Evolutionary conservation across 306 rosid genomes (phyloP).

Genomic region (Gleditsia sinensis): DNA sequence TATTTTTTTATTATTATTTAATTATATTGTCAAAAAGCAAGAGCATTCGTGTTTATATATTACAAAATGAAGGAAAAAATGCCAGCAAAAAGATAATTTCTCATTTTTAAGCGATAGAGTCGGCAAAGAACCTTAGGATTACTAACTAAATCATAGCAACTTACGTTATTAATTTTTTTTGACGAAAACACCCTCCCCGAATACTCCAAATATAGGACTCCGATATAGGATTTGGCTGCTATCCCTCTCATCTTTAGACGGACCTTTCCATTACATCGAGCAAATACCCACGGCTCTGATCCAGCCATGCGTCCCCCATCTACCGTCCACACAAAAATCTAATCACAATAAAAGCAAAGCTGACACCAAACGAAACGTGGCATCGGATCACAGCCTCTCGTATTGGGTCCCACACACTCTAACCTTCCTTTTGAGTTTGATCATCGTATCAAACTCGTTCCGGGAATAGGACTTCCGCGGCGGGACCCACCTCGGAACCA

Average conservation of each 20-base stretch:
- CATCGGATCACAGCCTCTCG: conserved; percentile 44
- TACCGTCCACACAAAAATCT: conserved; percentile 31
- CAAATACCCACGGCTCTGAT: conserved; percentile 43
- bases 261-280: too few species aligned
- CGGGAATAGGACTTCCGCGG: conserved; percentile 34
- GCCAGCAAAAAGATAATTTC: conserved; percentile 28
- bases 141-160: too few species aligned
- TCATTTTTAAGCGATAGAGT: not conserved
- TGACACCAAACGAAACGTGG: not conserved
- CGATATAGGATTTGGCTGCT: too few species aligned
- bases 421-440: too few species aligned
- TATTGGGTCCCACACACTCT: conserved; percentile 30
- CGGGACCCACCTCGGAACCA: conserved; percentile 44
- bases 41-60: too few species aligned
- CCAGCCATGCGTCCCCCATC: conserved; percentile 29
- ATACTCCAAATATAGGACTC: not conserved
- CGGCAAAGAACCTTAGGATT: not conserved
- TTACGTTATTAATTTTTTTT: too few species aligned
- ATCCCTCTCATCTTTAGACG: too few species aligned
- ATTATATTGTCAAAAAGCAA: too few species aligned
- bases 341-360: conserved; percentile 18
- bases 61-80: not conserved
- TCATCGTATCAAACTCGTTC: conserved; percentile 53
- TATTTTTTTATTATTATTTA: too few species aligned
- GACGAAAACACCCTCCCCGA: too few species aligned